A percentile compares a stretch with the other conserved stretches of the same genome.
These are phyloP conservation scores for Gossypium davidsonii DNA, from an alignment of 441 rosid genomes.

Conservation along the genomic window DNA sequence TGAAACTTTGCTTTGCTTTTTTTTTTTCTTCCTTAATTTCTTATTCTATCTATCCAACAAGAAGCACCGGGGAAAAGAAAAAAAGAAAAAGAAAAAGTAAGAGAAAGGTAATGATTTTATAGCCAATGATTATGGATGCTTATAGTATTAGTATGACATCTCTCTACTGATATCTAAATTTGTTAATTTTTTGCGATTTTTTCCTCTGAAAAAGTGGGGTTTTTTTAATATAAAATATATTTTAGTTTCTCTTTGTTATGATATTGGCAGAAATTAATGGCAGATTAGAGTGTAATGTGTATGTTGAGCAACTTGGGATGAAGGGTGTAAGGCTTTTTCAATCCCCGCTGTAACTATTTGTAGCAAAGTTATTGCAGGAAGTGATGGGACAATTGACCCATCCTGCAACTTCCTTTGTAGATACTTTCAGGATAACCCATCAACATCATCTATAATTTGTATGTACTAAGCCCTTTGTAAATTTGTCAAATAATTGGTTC, in stretches of 20 bases:
- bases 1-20: background rate
- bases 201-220: background rate
- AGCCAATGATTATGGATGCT: conserved; percentile 6
- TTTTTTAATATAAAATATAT: background rate
- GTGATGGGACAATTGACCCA: conserved; percentile 48
- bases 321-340: conserved; percentile 27
- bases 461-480: conserved; percentile 25
- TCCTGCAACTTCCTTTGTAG: conserved; percentile 26
- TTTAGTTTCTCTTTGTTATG: background rate
- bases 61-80: background rate
- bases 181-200: conserved; percentile 9
- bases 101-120: conserved; percentile 12
- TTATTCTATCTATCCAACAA: background rate
- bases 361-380: conserved; percentile 29
- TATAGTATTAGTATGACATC: conserved; percentile 8
- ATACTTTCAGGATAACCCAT: conserved; percentile 48
- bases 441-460: conserved; percentile 50
- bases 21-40: background rate
- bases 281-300: conserved; percentile 26
- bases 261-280: conserved; percentile 39
- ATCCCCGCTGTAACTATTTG: conserved; percentile 36
- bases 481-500: conserved; percentile 8
- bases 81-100: background rate
- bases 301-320: conserved; percentile 29
- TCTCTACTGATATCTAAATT: background rate